Percentiles rank a stretch among this genome's conserved stretches.
These are phyloP conservation scores for Golubevia sp. DNA, from an alignment of 1,284 basidiomycete species.

Conservation along the genomic window DNA sequence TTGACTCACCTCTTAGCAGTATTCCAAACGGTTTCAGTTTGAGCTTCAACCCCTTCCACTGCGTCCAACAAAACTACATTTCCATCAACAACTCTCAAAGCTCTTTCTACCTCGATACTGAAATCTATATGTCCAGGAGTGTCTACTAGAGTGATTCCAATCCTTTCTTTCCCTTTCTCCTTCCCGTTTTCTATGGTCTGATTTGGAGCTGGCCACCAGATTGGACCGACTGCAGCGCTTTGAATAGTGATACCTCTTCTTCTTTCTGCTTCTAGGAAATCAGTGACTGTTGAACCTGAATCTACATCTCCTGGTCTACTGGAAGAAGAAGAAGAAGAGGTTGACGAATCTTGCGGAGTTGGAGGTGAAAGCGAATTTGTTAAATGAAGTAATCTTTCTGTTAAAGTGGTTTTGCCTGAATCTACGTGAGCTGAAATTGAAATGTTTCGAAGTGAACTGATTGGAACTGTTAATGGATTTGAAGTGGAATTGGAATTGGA, in stretches of 20 bases:
- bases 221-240: slow-evolving; percentile 80
- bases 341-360: slow-evolving; percentile 1
- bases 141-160: slow-evolving; percentile 81
- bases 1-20: slow-evolving; percentile 76
- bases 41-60: slow-evolving; percentile 86
- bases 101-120: slow-evolving; percentile 91
- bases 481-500: background rate
- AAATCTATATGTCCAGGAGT: slow-evolving; percentile 92
- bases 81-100: slow-evolving; percentile 84
- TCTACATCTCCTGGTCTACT: slow-evolving; percentile 75
- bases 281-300: slow-evolving; percentile 84
- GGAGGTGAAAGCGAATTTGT: slow-evolving; percentile 73
- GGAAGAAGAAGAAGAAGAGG: slow-evolving; percentile 4
- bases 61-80: slow-evolving; percentile 85
- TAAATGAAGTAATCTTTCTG: slow-evolving; percentile 80
- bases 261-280: slow-evolving; percentile 84
- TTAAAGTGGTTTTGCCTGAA: slow-evolving; percentile 87
- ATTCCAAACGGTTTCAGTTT: slow-evolving; percentile 84
- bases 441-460: slow-evolving; percentile 24
- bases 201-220: slow-evolving; percentile 71
- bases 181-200: too few relatives aligned
- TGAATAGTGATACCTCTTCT: slow-evolving; percentile 90
- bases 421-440: slow-evolving; percentile 64
- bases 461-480: background rate
- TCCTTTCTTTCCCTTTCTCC: slow-evolving; percentile 62